These are phyloP conservation scores for Lasiosphaeris hirsuta DNA, from an alignment of 495 filamentous ascomycete genomes.

Conservation along the genomic window DNA sequence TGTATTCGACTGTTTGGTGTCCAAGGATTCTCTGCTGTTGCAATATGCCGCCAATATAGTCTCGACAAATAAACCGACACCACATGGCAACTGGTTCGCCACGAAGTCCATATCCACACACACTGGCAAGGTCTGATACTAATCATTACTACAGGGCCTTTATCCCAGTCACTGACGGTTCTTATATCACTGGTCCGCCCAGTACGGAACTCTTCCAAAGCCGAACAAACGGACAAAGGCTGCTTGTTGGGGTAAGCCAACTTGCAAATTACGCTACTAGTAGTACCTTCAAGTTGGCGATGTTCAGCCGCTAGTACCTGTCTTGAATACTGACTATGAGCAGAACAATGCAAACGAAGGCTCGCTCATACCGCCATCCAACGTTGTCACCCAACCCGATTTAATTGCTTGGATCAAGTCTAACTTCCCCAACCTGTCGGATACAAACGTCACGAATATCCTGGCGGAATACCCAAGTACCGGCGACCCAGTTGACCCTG, in stretches of 20 bases:
- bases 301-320: too few species aligned
- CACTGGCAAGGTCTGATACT: background rate
- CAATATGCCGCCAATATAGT: slow-evolving; percentile 28
- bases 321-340: background rate
- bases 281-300: too few species aligned
- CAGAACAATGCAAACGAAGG: slow-evolving; percentile 54
- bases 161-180: slow-evolving; percentile 57
- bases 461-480: slow-evolving; percentile 39
- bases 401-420: slow-evolving; percentile 41
- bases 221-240: slow-evolving; percentile 47
- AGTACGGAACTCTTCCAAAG: slow-evolving; percentile 45
- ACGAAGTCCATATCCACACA: background rate
- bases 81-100: slow-evolving; percentile 19
- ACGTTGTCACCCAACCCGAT: slow-evolving; percentile 41
- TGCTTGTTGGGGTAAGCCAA: slow-evolving; percentile 45
- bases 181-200: slow-evolving; percentile 48
- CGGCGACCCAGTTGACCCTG: slow-evolving; percentile 7
- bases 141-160: slow-evolving; percentile 47
- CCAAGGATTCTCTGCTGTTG: slow-evolving; percentile 43
- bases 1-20: slow-evolving; percentile 52
- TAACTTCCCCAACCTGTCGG: slow-evolving; percentile 44
- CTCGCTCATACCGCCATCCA: slow-evolving; percentile 41
- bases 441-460: slow-evolving; percentile 37
- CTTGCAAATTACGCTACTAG: too few species aligned
- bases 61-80: slow-evolving; percentile 6